Conservation (phyloP, 768 basidiomycete species). For the Lenzites betulinus region DNA sequence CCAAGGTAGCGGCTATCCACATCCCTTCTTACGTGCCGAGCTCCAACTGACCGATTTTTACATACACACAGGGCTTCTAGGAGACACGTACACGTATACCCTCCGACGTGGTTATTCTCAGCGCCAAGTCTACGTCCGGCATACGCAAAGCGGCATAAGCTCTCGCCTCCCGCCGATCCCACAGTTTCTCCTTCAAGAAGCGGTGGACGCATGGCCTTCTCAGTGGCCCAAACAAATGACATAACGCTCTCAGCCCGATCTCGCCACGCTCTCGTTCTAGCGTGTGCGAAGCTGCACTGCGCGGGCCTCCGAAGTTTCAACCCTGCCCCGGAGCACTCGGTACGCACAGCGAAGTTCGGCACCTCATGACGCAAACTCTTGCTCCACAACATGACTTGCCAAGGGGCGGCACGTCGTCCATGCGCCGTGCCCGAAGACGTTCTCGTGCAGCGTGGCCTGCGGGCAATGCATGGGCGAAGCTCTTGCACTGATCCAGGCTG, state of each 20-base stretch:
- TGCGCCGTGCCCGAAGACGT: neutral
- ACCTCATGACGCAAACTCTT: constrained; percentile 10
- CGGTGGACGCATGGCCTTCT: neutral
- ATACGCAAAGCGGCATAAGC: neutral
- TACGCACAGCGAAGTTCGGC: constrained; percentile 8
- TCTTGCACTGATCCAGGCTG: constrained; percentile 11
- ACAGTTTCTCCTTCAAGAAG: neutral
- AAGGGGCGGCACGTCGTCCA: constrained; percentile 8
- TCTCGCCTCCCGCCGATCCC: neutral
- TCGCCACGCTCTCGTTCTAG: neutral
- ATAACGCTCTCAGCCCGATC: neutral
- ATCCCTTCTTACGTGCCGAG: neutral
- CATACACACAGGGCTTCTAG: neutral
- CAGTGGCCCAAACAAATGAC: neutral
- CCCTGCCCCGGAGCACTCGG: constrained; percentile 2
- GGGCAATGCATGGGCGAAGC: neutral
- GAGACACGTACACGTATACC: neutral
- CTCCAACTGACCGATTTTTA: neutral
- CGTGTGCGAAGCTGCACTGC: neutral
- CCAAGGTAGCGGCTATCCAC: neutral
- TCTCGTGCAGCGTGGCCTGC: neutral
- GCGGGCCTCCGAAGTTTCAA: neutral
- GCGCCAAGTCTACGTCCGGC: neutral
- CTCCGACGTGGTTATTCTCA: neutral
- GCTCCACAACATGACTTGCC: constrained; percentile 9